Percentiles rank a stretch among this genome's conserved stretches.
Evolutionary conservation across 2,329 filamentous ascomycete species (phyloP).

Genomic region (Cladosporium sp.): DNA sequence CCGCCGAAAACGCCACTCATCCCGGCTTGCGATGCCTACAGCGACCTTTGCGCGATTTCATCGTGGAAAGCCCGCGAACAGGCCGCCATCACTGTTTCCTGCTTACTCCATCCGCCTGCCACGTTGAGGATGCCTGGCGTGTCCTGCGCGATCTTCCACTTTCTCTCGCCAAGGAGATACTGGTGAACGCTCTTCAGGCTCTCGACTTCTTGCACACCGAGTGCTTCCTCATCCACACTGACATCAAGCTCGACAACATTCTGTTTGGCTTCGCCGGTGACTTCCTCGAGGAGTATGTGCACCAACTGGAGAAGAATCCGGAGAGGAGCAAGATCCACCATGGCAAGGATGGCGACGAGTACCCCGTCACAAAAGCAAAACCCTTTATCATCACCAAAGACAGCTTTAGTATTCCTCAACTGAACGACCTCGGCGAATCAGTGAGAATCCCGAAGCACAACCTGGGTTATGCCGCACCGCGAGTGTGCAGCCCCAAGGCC

Average conservation of each 20-base stretch:
- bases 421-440: slow-evolving; percentile 13
- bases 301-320: background rate
- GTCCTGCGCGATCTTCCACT: slow-evolving; percentile 9
- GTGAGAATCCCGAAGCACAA: slow-evolving; percentile 3
- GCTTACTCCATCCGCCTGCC: slow-evolving; percentile 7
- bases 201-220: slow-evolving; percentile 16
- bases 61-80: background rate
- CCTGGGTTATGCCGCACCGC: background rate
- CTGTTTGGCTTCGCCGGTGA: slow-evolving; percentile 9
- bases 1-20: background rate
- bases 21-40: slow-evolving; percentile 13
- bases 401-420: slow-evolving; percentile 7
- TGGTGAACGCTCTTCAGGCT: slow-evolving; percentile 7
- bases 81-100: slow-evolving; percentile 15
- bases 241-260: slow-evolving; percentile 18
- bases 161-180: background rate
- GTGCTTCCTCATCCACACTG: slow-evolving; percentile 10
- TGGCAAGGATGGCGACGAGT: slow-evolving; percentile 3
- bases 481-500: slow-evolving; percentile 6
- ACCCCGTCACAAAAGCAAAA: slow-evolving; percentile 8
- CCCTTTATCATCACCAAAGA: slow-evolving; percentile 8
- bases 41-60: slow-evolving; percentile 11
- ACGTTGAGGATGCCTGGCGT: slow-evolving; percentile 13
- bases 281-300: background rate
- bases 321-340: slow-evolving; percentile 1